Conservation (phyloP, 139 green algal genomes). For the Pseudopediastrum boryanum region DNA sequence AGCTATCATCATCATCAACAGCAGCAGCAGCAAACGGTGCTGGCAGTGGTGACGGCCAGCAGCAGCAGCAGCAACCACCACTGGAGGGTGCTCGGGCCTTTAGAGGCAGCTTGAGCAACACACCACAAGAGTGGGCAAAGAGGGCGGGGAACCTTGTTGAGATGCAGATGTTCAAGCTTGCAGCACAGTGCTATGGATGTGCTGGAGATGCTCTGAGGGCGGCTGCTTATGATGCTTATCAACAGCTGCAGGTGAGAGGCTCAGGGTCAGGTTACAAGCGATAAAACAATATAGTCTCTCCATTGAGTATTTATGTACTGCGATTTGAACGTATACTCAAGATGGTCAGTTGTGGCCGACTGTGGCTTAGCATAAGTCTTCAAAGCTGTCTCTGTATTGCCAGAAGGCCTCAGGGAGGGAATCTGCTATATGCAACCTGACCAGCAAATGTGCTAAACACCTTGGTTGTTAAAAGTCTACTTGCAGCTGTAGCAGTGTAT, state of each 20-base stretch:
- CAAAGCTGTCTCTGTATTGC: too few species aligned
- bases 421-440: too few species aligned
- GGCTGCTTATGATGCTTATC: conserved; percentile 16
- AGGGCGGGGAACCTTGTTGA: conserved; percentile 17
- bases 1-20: background rate
- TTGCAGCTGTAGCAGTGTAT: too few species aligned
- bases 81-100: background rate
- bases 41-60: background rate
- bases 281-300: too few species aligned
- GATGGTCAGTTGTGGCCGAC: too few species aligned
- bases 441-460: too few species aligned
- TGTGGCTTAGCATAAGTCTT: too few species aligned
- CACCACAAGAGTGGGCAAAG: conserved; percentile 24
- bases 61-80: background rate
- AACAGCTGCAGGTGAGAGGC: conserved; percentile 12
- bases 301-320: too few species aligned
- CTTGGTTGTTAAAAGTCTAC: too few species aligned
- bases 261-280: background rate
- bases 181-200: conserved; percentile 25
- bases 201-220: conserved; percentile 15
- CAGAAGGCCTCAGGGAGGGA: too few species aligned
- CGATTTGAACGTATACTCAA: too few species aligned
- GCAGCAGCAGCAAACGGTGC: background rate
- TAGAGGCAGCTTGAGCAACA: conserved; percentile 26
- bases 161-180: conserved; percentile 33